Conservation (phyloP, 495 filamentous ascomycete species). For the Glarea lozoyensis region DNA sequence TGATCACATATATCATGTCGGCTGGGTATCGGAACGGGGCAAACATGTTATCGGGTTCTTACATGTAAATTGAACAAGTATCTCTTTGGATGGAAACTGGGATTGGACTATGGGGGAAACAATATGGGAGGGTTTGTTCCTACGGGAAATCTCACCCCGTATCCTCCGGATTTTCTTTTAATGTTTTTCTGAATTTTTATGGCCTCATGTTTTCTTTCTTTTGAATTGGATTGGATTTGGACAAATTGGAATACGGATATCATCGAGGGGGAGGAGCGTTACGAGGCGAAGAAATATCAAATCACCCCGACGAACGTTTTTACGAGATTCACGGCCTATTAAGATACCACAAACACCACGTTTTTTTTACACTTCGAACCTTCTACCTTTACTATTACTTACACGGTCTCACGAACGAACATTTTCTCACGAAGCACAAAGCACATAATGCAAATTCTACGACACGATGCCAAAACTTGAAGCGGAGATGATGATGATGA, state of each 20-base stretch:
- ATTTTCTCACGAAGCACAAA: conserved; percentile 8
- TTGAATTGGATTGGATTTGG: too few species aligned
- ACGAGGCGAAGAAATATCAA: not conserved
- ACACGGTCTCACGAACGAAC: conserved; percentile 9
- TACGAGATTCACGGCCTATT: conserved; percentile 11
- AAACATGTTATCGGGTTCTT: conserved; percentile 8
- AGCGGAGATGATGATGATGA: too few species aligned
- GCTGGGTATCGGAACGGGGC: conserved; percentile 9
- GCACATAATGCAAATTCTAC: too few species aligned
- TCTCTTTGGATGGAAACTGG: not conserved
- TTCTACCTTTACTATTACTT: conserved; percentile 4
- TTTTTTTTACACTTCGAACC: too few species aligned
- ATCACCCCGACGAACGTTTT: not conserved
- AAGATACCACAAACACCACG: conserved; percentile 5
- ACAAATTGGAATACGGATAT: not conserved
- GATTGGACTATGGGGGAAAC: too few species aligned
- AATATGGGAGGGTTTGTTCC: conserved; percentile 1
- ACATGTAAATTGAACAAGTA: conserved; percentile 12
- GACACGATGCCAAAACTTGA: too few species aligned
- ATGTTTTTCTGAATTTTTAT: conserved; percentile 2
- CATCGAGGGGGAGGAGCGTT: not conserved
- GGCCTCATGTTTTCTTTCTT: not conserved
- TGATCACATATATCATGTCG: not conserved
- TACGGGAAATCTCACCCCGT: too few species aligned
- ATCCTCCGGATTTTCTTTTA: too few species aligned